phyloP scores from a whole-genome alignment of 2,329 filamentous ascomycete genomes.

The Pseudodiploospora longispora region DNA sequence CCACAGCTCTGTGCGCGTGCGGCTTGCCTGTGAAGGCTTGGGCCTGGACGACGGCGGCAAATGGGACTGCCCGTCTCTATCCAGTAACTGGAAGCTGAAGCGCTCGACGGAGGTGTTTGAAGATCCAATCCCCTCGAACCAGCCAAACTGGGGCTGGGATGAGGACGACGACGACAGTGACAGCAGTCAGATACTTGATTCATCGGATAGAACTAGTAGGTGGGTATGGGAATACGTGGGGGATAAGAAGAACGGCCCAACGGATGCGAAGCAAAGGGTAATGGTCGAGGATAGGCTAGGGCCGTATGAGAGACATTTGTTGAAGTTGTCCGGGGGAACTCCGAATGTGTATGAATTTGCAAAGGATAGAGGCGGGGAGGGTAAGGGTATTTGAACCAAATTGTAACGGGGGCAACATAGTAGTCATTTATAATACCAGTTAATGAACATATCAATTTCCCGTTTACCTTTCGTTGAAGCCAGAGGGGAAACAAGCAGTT shows the following conservation, averaged over 20 bases:
- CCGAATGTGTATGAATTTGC: constrained; percentile 37
- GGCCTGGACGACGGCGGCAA: constrained; percentile 38
- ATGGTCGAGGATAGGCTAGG: constrained; percentile 48
- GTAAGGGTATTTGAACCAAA: constrained; percentile 7
- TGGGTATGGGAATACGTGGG: constrained; percentile 51
- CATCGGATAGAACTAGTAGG: constrained; percentile 19
- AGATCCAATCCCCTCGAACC: constrained; percentile 27
- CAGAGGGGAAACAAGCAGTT: no score
- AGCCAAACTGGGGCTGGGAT: constrained; percentile 22
- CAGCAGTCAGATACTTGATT: constrained; percentile 12
- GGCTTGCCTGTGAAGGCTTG: constrained; percentile 41
- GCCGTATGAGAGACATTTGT: constrained; percentile 41
- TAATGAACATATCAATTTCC: no score
- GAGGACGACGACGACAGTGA: constrained; percentile 15
- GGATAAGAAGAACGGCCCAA: constrained; percentile 31
- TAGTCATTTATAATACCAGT: background rate
- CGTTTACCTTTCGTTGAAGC: no score
- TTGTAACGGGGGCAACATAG: background rate
- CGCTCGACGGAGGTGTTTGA: constrained; percentile 22
- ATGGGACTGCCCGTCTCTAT: constrained; percentile 40
- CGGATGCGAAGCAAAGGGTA: constrained; percentile 27
- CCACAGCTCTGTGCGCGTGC: constrained; percentile 46
- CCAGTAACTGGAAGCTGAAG: constrained; percentile 34
- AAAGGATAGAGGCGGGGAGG: constrained; percentile 10
- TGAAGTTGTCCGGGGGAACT: constrained; percentile 35